These are phyloP conservation scores for Malus sylvestris DNA, from an alignment of 306 rosid genomes.

Conservation along the genomic window DNA sequence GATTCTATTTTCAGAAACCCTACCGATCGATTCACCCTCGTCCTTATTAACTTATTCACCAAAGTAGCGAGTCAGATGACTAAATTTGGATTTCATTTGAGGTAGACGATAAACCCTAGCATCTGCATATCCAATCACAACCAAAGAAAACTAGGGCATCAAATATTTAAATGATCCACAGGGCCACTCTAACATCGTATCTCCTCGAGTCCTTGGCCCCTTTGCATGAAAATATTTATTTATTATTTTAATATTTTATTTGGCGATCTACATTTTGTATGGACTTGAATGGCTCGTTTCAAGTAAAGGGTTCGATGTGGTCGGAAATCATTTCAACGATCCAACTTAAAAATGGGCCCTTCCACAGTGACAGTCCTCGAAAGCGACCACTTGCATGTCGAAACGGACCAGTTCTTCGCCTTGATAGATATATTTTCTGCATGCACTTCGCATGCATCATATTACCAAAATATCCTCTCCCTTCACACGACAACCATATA, in stretches of 20 bases:
- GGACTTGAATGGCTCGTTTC: neutral
- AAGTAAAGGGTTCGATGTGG: neutral
- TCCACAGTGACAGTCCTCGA: neutral
- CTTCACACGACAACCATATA: neutral
- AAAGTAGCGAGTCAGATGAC: neutral
- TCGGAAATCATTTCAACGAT: neutral
- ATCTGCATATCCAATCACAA: neutral
- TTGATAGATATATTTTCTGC: neutral
- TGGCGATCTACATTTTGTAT: neutral
- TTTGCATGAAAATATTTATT: neutral
- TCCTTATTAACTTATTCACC: neutral
- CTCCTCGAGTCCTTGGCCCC: neutral
- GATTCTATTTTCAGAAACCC: neutral
- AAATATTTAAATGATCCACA: neutral
- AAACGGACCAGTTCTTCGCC: neutral
- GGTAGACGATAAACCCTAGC: neutral
- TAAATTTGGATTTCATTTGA: neutral
- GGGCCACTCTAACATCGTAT: neutral
- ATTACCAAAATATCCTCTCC: constrained; percentile 7
- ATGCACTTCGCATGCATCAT: neutral
- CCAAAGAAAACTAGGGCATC: neutral
- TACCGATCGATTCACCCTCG: neutral
- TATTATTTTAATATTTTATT: neutral
- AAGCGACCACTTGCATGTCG: neutral
- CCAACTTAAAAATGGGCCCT: neutral